phyloP scores from a whole-genome alignment of 2,329 filamentous ascomycete species.

The Reticulascus tulasneorum region DNA sequence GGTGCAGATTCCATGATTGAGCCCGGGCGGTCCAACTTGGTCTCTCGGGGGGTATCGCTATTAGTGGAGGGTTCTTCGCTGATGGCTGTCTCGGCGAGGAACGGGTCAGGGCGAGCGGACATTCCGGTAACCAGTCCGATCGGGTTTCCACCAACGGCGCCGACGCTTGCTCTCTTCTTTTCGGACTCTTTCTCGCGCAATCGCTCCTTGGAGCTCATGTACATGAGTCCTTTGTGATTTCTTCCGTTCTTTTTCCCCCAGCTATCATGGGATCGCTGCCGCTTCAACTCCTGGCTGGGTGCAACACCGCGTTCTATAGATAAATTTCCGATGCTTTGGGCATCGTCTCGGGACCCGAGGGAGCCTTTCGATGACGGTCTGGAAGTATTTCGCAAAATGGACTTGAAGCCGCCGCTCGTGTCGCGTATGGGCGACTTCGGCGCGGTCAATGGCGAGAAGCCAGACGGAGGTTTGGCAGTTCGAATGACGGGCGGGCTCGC shows the following conservation, averaged over 20 bases:
- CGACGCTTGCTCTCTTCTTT: conserved; percentile 49
- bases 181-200: conserved; percentile 60
- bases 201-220: conserved; percentile 69
- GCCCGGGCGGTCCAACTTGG: conserved; percentile 19
- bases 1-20: conserved; percentile 30
- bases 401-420: conserved; percentile 48
- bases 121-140: conserved; percentile 35
- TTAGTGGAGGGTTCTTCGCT: conserved; percentile 46
- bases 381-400: conserved; percentile 54
- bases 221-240: conserved; percentile 58
- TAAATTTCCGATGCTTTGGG: conserved; percentile 60
- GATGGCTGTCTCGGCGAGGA: conserved; percentile 50
- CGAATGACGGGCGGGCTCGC: conserved; percentile 69
- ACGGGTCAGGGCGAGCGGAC: conserved; percentile 39
- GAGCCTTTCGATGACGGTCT: conserved; percentile 59
- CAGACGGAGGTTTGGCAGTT: conserved; percentile 77
- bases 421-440: conserved; percentile 51
- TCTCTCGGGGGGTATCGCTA: conserved; percentile 19
- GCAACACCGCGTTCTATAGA: conserved; percentile 56
- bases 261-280: conserved; percentile 55
- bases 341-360: conserved; percentile 50
- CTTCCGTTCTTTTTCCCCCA: conserved; percentile 56
- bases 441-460: conserved; percentile 67
- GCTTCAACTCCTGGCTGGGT: conserved; percentile 38
- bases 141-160: conserved; percentile 32